phyloP scores from a whole-genome alignment of 768 basidiomycete genomes.

The Xerocomus potaroensis region DNA sequence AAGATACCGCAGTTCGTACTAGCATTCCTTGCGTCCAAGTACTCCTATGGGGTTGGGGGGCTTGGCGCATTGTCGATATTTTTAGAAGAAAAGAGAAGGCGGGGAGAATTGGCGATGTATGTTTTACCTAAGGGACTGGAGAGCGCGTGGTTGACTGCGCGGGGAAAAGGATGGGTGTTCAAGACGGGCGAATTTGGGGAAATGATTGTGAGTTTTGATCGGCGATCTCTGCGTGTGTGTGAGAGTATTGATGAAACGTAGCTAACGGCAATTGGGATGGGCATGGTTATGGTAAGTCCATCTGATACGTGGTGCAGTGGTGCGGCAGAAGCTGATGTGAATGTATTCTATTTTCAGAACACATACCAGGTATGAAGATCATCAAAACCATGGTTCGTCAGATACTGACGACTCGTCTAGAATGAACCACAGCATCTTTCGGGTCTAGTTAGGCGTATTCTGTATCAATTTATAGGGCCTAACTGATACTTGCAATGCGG shows the following conservation, averaged over 20 bases:
- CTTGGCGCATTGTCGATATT: slow-evolving; percentile 74
- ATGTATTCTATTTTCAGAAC: slow-evolving; percentile 38
- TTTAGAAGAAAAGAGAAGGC: slow-evolving; percentile 82
- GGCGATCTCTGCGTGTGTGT: background rate
- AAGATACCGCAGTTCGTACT: slow-evolving; percentile 45
- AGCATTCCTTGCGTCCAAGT: slow-evolving; percentile 59
- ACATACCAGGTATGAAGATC: slow-evolving; percentile 62
- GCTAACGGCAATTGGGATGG: slow-evolving; percentile 77
- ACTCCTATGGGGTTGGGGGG: slow-evolving; percentile 72
- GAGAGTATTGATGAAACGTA: slow-evolving; percentile 20
- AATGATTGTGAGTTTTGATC: slow-evolving; percentile 44
- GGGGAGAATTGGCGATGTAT: slow-evolving; percentile 91
- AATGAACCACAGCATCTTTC: slow-evolving; percentile 79
- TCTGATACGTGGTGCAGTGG: background rate
- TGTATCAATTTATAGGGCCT: slow-evolving; percentile 89
- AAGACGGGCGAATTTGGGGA: slow-evolving; percentile 68
- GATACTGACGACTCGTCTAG: slow-evolving; percentile 24
- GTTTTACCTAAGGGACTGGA: slow-evolving; percentile 87
- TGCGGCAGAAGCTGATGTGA: slow-evolving; percentile 8
- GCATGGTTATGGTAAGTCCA: slow-evolving; percentile 77
- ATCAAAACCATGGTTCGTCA: background rate
- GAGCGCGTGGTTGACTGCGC: slow-evolving; percentile 79
- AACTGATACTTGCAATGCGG: slow-evolving; percentile 41
- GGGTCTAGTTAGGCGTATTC: slow-evolving; percentile 70
- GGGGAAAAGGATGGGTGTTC: slow-evolving; percentile 73